Evolutionary conservation across 2,329 filamentous ascomycete species (phyloP), one percentile per base, ranked within the genome.

Genomic region (Sclerotinia nivalis): DNA sequence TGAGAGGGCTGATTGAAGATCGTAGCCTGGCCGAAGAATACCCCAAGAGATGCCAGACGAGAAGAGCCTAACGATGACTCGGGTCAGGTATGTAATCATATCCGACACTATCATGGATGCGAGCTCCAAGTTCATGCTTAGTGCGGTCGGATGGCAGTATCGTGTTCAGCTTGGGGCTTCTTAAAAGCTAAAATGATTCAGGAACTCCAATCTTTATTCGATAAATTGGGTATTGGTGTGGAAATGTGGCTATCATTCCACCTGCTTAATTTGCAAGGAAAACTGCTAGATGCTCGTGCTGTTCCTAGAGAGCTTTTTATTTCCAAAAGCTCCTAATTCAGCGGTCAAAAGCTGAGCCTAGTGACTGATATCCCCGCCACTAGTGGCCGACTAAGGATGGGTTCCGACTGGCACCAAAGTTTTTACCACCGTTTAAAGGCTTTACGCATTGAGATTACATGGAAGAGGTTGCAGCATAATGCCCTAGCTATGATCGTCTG

Each of bases 391-490:
- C 34, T 22, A 34, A 31, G 56, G 56, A 20, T 43, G 20, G 10
- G 37, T 50, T 62, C 56, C 55, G 66, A 43, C 45, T 68, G 56
- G 56, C 8, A 68, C 45, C 45, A 25, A 62, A 34, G 7, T 15
- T 25, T 62, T 50, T 12, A 25, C 37, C 66, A 22, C n/a, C 34
- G 7, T 52, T 61, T 61, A 40, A 20, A 22, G 45, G n/a, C 31
- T 49, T 52, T 31, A 34, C 62, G 66, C n/a, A 68, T 40, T 59
- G 20, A 40, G 45, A 45, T 68, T 68, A 68, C 66, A 45, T 68
- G 31, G n/a, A 58, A 52, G 34, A 22, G 31, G 5, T 50, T 62
- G 45, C 59, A 61, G 45, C 34, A 47, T 28, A 40, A 59, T 40
- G 45, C 34, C 45, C 20, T 62, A 43, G 9, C n/a, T 43, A 62